A percentile compares a stretch with the other conserved stretches of the same genome.
These are phyloP conservation scores for Ogataea trehaloabstinens DNA, from an alignment of 805 yeast species.

Conservation along the genomic window DNA sequence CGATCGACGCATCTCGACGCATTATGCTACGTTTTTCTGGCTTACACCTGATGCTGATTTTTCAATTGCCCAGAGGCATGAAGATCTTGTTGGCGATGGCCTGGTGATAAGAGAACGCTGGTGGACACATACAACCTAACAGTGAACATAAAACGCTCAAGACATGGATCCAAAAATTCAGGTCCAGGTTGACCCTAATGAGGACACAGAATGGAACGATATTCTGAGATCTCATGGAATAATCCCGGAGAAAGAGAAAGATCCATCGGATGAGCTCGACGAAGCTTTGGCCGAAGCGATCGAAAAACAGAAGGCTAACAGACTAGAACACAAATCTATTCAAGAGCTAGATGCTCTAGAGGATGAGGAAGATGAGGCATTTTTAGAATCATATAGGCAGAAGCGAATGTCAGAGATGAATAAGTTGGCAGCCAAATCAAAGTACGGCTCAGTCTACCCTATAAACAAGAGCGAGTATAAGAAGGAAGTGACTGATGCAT, in stretches of 20 bases:
- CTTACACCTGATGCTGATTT: too few species aligned
- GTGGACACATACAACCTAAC: too few species aligned
- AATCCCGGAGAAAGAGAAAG: conserved; percentile 87
- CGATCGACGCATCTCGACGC: too few species aligned
- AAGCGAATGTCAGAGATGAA: conserved; percentile 76
- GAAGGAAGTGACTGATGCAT: conserved; percentile 79
- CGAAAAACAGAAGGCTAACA: conserved; percentile 72
- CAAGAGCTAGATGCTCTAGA: conserved; percentile 86
- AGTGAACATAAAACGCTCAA: too few species aligned
- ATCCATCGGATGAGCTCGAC: conserved; percentile 84
- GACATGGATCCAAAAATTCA: conserved; percentile 56
- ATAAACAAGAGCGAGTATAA: conserved; percentile 87
- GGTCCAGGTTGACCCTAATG: conserved; percentile 89
- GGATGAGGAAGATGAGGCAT: conserved; percentile 92
- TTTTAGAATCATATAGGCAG: conserved; percentile 70
- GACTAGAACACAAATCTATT: conserved; percentile 72
- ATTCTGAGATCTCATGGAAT: conserved; percentile 86
- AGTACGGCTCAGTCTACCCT: conserved; percentile 74
- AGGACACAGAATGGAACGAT: conserved; percentile 99
- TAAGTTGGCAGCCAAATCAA: conserved; percentile 50
- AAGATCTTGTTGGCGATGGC: too few species aligned
- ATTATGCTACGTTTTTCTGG: too few species aligned
- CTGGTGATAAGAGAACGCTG: too few species aligned
- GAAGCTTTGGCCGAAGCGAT: conserved; percentile 85
- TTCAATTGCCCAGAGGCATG: too few species aligned